Evolutionary conservation across 192 early-diverging fungal species (phyloP).

Genomic region (Powellomyces hirtus): DNA sequence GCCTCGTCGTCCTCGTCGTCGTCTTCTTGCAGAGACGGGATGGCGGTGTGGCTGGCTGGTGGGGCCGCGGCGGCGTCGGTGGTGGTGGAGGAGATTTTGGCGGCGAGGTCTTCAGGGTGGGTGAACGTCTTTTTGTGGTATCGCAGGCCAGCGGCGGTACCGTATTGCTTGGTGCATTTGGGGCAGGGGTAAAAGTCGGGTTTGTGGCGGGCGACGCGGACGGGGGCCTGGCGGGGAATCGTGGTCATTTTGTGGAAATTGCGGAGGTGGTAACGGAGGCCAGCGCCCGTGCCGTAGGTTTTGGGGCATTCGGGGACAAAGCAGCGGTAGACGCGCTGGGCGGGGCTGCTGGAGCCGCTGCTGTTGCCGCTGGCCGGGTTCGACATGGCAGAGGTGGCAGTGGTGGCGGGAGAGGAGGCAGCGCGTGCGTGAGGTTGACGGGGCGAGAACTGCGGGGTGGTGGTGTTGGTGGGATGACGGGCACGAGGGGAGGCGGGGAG

Average conservation of each 20-base stretch:
- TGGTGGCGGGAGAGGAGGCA: background rate
- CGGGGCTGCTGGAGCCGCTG: background rate
- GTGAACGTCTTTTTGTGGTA: conserved; percentile 36
- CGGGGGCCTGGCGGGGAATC: conserved; percentile 21
- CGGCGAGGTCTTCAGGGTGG: conserved; percentile 22
- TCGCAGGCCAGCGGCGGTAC: conserved; percentile 25
- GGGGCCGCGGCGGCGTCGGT: too few relatives aligned
- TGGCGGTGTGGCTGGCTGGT: too few relatives aligned
- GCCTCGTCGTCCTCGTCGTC: too few relatives aligned
- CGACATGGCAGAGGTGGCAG: background rate
- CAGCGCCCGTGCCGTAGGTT: conserved; percentile 29
- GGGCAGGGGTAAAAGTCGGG: conserved; percentile 26
- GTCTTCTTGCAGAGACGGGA: too few relatives aligned
- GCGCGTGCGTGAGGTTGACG: background rate
- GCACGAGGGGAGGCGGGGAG: conserved; percentile 11
- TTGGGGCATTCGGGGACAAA: conserved; percentile 27
- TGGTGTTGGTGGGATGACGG: background rate
- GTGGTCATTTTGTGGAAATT: conserved; percentile 33
- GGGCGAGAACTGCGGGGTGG: background rate
- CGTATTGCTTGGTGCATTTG: conserved; percentile 26
- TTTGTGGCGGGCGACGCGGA: conserved; percentile 13
- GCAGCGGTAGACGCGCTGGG: conserved; percentile 26
- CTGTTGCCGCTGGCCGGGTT: background rate
- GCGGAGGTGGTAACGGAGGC: conserved; percentile 29
- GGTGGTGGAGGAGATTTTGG: background rate